Conservation (phyloP, 116 monocot species). For the Thalassia testudinum region DNA sequence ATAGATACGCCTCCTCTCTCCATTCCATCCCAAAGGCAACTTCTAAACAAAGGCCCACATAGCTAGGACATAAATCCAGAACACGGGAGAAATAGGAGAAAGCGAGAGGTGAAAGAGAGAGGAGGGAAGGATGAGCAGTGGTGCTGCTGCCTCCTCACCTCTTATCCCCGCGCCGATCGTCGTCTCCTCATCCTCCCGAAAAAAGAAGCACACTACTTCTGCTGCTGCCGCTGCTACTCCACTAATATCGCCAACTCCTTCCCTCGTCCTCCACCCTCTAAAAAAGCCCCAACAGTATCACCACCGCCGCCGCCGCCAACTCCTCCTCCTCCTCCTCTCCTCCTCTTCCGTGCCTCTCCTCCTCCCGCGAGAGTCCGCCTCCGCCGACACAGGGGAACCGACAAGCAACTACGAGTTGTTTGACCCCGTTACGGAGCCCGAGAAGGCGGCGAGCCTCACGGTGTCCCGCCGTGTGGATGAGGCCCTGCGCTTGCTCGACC, state of each 20-base stretch:
- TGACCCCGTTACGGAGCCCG: slow-evolving; percentile 35
- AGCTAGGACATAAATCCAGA: too few relatives aligned
- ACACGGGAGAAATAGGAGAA: too few relatives aligned
- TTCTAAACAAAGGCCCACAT: too few relatives aligned
- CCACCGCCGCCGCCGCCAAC: slow-evolving; percentile 4
- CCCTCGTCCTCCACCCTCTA: not conserved
- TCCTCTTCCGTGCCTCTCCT: slow-evolving; percentile 10
- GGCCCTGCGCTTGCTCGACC: slow-evolving; percentile 43
- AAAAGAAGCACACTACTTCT: not conserved
- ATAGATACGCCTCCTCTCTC: too few relatives aligned
- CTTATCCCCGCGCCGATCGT: too few relatives aligned
- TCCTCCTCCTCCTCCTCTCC: slow-evolving; percentile 32
- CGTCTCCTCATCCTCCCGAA: too few relatives aligned
- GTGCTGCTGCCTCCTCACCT: too few relatives aligned
- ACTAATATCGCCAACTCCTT: not conserved
- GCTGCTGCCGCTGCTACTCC: not conserved
- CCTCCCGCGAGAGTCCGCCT: not conserved
- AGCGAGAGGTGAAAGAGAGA: too few relatives aligned
- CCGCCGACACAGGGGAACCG: slow-evolving; percentile 3
- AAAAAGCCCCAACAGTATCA: not conserved
- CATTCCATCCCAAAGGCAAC: too few relatives aligned
- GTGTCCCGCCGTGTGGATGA: slow-evolving; percentile 37
- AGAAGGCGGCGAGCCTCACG: slow-evolving; percentile 31
- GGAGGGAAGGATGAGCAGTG: too few relatives aligned
- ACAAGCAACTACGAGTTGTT: slow-evolving; percentile 6